Percentiles rank a stretch among this genome's conserved stretches.
Conservation (phyloP, 208 protist genomes). For the Leishmania major region DNA sequence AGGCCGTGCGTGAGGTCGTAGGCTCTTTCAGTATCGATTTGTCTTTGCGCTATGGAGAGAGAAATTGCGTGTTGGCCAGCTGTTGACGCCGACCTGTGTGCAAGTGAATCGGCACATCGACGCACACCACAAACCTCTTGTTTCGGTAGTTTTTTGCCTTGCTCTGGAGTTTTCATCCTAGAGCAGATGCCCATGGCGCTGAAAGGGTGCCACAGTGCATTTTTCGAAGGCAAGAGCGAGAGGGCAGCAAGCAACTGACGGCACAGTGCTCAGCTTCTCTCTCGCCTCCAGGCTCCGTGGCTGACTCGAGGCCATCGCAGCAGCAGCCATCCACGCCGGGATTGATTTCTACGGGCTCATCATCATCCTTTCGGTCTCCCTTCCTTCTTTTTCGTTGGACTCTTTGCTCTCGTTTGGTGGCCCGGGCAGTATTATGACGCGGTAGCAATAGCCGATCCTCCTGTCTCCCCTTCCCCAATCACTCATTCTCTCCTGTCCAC, state of each 20-base stretch:
- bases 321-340: background rate
- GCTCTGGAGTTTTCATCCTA: background rate
- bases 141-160: background rate
- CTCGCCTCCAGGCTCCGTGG: background rate
- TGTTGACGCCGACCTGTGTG: background rate
- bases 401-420: background rate
- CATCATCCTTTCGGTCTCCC: conserved; percentile 6
- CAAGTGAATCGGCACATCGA: background rate
- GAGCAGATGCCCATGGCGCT: background rate
- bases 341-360: background rate
- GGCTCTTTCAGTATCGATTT: background rate
- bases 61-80: background rate
- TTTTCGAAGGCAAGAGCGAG: background rate
- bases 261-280: too few relatives aligned
- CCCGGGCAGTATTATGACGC: background rate
- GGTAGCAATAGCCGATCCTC: background rate
- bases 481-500: background rate
- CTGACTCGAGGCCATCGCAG: background rate
- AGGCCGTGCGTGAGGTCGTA: background rate
- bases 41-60: background rate
- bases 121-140: background rate
- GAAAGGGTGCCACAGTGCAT: background rate
- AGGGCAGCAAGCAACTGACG: background rate
- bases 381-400: background rate
- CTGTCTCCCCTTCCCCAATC: background rate